These are phyloP conservation scores for Exutisphaerella laricina DNA, from an alignment of 2,329 filamentous ascomycete species.

Conservation along the genomic window DNA sequence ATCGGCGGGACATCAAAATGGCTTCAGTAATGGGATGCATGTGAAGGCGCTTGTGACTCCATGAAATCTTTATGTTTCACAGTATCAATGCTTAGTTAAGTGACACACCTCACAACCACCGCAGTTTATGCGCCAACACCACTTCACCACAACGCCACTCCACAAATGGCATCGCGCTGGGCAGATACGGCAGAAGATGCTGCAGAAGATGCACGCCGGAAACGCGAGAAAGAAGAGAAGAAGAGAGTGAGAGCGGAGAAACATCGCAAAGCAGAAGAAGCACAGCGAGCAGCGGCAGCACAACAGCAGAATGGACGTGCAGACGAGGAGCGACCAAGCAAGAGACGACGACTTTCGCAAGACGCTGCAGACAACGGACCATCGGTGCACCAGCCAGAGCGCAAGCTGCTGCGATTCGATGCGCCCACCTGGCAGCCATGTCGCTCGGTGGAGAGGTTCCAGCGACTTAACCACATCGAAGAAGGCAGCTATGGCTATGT, in stretches of 20 bases:
- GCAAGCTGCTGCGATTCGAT: slow-evolving; percentile 66
- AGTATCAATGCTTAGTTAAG: too few relatives aligned
- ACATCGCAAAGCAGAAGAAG: slow-evolving; percentile 60
- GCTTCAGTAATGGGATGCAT: too few relatives aligned
- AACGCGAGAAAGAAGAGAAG: slow-evolving; percentile 83
- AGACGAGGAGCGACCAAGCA: slow-evolving; percentile 45
- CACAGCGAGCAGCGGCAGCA: slow-evolving; percentile 35
- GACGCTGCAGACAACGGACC: slow-evolving; percentile 30
- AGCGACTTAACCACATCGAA: slow-evolving; percentile 93
- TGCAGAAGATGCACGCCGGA: slow-evolving; percentile 64
- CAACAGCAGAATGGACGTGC: slow-evolving; percentile 24
- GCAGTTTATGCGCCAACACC: too few relatives aligned
- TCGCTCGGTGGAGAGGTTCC: slow-evolving; percentile 78
- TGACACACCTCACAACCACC: too few relatives aligned
- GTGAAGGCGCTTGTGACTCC: too few relatives aligned
- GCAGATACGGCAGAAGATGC: slow-evolving; percentile 77
- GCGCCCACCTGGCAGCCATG: slow-evolving; percentile 63
- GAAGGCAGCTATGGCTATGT: slow-evolving; percentile 97
- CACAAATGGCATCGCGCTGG: slow-evolving; percentile 74
- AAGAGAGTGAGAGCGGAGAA: slow-evolving; percentile 78
- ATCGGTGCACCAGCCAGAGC: slow-evolving; percentile 34
- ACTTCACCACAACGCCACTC: too few relatives aligned
- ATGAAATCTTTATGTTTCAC: too few relatives aligned
- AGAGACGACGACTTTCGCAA: slow-evolving; percentile 58
- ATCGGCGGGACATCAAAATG: too few relatives aligned